These are phyloP conservation scores for Metschnikowia anglica DNA, from an alignment of 805 yeast genomes.

Conservation along the genomic window DNA sequence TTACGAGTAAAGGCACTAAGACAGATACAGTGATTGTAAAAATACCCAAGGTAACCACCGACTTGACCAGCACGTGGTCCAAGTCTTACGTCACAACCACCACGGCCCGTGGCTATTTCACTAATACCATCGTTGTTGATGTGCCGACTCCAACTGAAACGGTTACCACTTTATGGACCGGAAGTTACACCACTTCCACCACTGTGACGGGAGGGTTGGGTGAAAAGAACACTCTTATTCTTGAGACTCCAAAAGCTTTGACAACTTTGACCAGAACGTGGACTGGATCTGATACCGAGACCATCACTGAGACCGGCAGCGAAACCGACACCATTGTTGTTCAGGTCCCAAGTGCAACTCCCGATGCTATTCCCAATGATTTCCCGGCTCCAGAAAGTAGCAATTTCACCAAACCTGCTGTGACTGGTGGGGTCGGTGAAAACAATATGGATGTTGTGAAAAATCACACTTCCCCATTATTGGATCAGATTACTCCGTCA, in stretches of 20 bases:
- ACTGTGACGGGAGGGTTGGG: slow-evolving; percentile 10
- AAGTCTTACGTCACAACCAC: slow-evolving; percentile 7
- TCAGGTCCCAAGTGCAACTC: too few species aligned
- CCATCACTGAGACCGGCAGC: slow-evolving; percentile 3
- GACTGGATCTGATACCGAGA: neutral
- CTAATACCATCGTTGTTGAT: slow-evolving; percentile 14
- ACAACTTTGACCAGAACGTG: slow-evolving; percentile 10
- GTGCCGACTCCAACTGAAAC: slow-evolving; percentile 20
- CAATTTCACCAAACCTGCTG: too few species aligned
- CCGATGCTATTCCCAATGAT: too few species aligned
- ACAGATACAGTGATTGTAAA: slow-evolving; percentile 15
- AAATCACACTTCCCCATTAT: too few species aligned
- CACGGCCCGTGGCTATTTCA: neutral
- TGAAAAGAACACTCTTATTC: slow-evolving; percentile 8
- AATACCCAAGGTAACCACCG: neutral
- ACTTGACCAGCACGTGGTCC: slow-evolving; percentile 16
- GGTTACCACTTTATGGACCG: slow-evolving; percentile 13
- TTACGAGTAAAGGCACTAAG: slow-evolving; percentile 3
- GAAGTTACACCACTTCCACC: slow-evolving; percentile 5
- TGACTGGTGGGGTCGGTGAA: too few species aligned
- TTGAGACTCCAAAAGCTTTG: slow-evolving; percentile 11
- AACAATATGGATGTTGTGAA: too few species aligned
- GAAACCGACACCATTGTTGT: slow-evolving; percentile 24
- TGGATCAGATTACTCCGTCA: too few species aligned
- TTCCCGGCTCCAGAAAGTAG: too few species aligned